Conservation (phyloP, 495 filamentous ascomycete genomes). For the Cenococcum geophilum region DNA sequence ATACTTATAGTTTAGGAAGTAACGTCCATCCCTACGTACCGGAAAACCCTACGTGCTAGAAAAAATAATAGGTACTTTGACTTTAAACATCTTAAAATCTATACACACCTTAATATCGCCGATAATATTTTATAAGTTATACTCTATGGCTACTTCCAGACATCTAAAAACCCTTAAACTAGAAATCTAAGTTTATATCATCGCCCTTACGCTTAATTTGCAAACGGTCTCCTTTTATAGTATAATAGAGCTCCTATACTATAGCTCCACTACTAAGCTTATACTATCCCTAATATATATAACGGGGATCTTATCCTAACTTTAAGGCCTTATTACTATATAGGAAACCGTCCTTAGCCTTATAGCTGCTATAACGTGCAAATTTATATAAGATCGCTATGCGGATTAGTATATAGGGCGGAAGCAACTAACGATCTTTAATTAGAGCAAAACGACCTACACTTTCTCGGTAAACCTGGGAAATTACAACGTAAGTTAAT, state of each 20-base stretch:
- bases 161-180: slow-evolving; percentile 12
- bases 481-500: too few relatives aligned
- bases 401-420: too few relatives aligned
- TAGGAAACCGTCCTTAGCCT: slow-evolving; percentile 7
- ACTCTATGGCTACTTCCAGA: slow-evolving; percentile 23
- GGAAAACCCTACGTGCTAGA: slow-evolving; percentile 2
- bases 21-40: not conserved
- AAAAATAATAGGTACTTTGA: slow-evolving; percentile 15
- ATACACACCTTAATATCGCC: slow-evolving; percentile 19
- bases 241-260: slow-evolving; percentile 18
- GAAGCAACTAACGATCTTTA: too few relatives aligned
- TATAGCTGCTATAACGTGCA: slow-evolving; percentile 11
- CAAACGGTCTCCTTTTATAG: slow-evolving; percentile 19
- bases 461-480: too few relatives aligned
- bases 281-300: slow-evolving; percentile 12
- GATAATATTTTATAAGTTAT: slow-evolving; percentile 24
- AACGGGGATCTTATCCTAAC: slow-evolving; percentile 7
- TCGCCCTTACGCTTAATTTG: slow-evolving; percentile 24
- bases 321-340: slow-evolving; percentile 7
- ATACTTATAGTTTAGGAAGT: too few relatives aligned
- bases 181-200: slow-evolving; percentile 23
- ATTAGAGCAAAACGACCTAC: too few relatives aligned
- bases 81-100: slow-evolving; percentile 10
- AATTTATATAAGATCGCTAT: too few relatives aligned
- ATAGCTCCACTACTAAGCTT: slow-evolving; percentile 12